These are phyloP conservation scores for Aureobasidium namibiae DNA, from an alignment of 2,329 filamentous ascomycete genomes.

Conservation along the genomic window DNA sequence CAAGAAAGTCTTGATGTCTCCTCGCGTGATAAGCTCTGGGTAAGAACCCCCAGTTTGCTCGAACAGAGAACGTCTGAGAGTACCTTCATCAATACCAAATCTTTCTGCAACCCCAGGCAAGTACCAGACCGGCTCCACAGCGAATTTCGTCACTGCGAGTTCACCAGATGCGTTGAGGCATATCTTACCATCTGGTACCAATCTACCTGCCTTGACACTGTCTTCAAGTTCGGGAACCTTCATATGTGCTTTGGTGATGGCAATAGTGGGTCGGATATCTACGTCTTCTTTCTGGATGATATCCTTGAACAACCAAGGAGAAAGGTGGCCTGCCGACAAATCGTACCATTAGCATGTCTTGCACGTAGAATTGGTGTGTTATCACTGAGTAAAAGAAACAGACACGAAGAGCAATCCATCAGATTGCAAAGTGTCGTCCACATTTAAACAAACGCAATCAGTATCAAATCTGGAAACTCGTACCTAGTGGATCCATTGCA, in stretches of 20 bases:
- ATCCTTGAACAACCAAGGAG: constrained; percentile 75
- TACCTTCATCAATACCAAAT: constrained; percentile 91
- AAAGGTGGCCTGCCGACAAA: constrained; percentile 54
- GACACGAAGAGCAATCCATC: background rate
- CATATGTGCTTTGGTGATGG: constrained; percentile 89
- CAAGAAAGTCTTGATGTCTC: constrained; percentile 90
- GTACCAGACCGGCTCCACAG: constrained; percentile 76
- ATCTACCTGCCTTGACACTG: constrained; percentile 69
- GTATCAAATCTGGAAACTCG: background rate
- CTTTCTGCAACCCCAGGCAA: constrained; percentile 64
- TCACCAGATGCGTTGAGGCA: constrained; percentile 81
- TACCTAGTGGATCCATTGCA: constrained; percentile 81
- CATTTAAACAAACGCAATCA: no score
- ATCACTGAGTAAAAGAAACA: background rate
- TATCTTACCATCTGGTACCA: constrained; percentile 78
- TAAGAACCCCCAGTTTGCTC: constrained; percentile 95
- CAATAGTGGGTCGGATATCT: constrained; percentile 84
- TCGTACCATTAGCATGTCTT: background rate
- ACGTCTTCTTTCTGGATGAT: constrained; percentile 70
- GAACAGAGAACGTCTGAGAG: constrained; percentile 77
- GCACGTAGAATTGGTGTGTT: no score
- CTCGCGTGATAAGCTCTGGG: constrained; percentile 89
- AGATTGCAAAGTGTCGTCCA: background rate
- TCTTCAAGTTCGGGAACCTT: constrained; percentile 91
- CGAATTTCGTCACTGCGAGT: constrained; percentile 89